phyloP scores from a whole-genome alignment of 163 green algal species.

The Scenedesmus sp. region DNA sequence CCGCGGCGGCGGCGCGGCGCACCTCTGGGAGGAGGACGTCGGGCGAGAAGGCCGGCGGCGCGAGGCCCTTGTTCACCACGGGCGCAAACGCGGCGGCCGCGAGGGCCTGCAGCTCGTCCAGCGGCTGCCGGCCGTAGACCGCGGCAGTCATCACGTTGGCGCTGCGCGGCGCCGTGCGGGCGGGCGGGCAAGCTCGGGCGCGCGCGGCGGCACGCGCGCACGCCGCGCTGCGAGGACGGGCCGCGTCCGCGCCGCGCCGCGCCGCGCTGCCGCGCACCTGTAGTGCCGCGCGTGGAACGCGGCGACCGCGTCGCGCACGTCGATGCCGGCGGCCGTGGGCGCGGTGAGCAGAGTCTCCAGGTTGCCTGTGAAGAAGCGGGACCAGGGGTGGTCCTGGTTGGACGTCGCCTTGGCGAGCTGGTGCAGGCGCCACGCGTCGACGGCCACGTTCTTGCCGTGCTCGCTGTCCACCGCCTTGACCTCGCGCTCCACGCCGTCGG shows the following conservation, averaged over 20 bases:
- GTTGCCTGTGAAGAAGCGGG: constrained; percentile 84
- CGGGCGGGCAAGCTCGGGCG: too few species aligned
- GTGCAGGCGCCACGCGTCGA: constrained; percentile 66
- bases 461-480: constrained; percentile 65
- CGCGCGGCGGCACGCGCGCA: too few species aligned
- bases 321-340: constrained; percentile 62
- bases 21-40: too few species aligned
- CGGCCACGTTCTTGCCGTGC: constrained; percentile 76
- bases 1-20: too few species aligned
- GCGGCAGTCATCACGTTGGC: constrained; percentile 83
- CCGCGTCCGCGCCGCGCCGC: too few species aligned
- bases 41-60: constrained; percentile 19
- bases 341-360: constrained; percentile 76
- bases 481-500: constrained; percentile 81
- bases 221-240: too few species aligned
- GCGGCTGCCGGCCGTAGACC: constrained; percentile 65
- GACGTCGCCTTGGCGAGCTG: constrained; percentile 73
- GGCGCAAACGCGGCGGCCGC: constrained; percentile 60
- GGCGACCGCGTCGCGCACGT: constrained; percentile 66
- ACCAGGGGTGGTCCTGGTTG: constrained; percentile 70
- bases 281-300: constrained; percentile 78
- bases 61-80: constrained; percentile 59
- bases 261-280: too few species aligned
- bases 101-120: constrained; percentile 81
- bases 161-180: constrained; percentile 9